Percentiles rank a stretch among this genome's conserved stretches.
Conservation (phyloP, 352 stramenopile genomes). For the Phytophthora pseudosyringae region DNA sequence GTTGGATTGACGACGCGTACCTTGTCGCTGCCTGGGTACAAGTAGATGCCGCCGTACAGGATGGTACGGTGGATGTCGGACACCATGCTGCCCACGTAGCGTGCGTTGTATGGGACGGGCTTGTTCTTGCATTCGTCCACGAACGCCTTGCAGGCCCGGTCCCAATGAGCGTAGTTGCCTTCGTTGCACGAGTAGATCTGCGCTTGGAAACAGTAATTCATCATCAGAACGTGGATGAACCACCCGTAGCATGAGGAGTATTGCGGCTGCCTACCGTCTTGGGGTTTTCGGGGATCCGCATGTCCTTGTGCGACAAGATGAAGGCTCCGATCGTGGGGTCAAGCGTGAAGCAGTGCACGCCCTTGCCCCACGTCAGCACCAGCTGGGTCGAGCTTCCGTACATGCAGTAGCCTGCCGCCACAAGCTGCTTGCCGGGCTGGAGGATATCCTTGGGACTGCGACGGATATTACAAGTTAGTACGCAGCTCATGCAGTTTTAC, state of each 20-base stretch:
- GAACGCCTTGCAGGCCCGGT: slow-evolving; percentile 90
- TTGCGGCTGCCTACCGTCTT: slow-evolving; percentile 62
- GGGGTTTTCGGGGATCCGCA: slow-evolving; percentile 92
- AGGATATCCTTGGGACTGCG: slow-evolving; percentile 91
- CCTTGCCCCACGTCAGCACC: slow-evolving; percentile 95
- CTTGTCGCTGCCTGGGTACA: slow-evolving; percentile 97
- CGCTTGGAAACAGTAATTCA: background rate
- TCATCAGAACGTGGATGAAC: background rate
- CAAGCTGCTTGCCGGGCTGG: slow-evolving; percentile 92
- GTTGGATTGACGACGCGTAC: slow-evolving; percentile 30
- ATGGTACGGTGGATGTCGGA: slow-evolving; percentile 98
- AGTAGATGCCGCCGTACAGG: slow-evolving; percentile 98
- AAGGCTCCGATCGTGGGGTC: slow-evolving; percentile 98
- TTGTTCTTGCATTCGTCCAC: slow-evolving; percentile 87
- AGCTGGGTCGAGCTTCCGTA: slow-evolving; percentile 98
- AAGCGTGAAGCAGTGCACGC: slow-evolving; percentile 97
- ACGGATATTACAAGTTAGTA: background rate
- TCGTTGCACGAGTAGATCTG: slow-evolving; percentile 98
- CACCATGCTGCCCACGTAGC: slow-evolving; percentile 99
- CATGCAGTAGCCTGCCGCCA: slow-evolving; percentile 98
- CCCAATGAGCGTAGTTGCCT: slow-evolving; percentile 96
- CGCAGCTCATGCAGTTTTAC: too few species aligned
- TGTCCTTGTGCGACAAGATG: slow-evolving; percentile 95
- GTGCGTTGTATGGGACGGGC: slow-evolving; percentile 85
- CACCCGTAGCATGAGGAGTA: too few species aligned